phyloP scores from a whole-genome alignment of 73 alveolate species.

The Tetrahymena thermophila region DNA sequence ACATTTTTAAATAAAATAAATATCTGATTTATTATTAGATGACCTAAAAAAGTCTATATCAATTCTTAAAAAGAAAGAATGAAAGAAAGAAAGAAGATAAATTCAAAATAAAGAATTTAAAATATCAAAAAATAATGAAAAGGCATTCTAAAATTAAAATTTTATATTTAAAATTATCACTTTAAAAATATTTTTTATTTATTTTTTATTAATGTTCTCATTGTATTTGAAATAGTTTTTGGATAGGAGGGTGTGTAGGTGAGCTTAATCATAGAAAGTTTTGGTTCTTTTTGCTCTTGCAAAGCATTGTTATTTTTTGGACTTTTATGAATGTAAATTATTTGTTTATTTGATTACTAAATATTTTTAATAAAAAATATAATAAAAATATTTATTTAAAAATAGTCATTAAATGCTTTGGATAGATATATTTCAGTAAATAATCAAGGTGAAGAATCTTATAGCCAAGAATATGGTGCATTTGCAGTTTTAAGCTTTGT shows the following conservation, averaged over 20 bases:
- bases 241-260: conserved; percentile 84
- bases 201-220: no score
- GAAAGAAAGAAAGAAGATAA: no score
- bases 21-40: background rate
- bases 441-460: background rate
- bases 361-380: background rate
- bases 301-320: conserved; percentile 33
- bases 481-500: conserved; percentile 1
- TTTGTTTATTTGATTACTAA: background rate
- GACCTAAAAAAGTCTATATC: no score
- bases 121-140: no score
- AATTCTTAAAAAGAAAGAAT: no score
- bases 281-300: conserved; percentile 49
- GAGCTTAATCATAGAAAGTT: conserved; percentile 69
- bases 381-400: background rate
- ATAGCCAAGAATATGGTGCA: background rate
- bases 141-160: no score
- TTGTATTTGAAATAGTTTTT: conserved; percentile 33
- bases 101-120: no score
- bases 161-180: background rate
- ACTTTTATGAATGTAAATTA: conserved; percentile 16
- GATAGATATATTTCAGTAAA: background rate
- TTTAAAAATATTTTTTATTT: no score
- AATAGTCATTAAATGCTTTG: background rate
- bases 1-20: no score